Conservation (phyloP, 2,329 filamentous ascomycete genomes). For the Chaetomium strumarium region DNA sequence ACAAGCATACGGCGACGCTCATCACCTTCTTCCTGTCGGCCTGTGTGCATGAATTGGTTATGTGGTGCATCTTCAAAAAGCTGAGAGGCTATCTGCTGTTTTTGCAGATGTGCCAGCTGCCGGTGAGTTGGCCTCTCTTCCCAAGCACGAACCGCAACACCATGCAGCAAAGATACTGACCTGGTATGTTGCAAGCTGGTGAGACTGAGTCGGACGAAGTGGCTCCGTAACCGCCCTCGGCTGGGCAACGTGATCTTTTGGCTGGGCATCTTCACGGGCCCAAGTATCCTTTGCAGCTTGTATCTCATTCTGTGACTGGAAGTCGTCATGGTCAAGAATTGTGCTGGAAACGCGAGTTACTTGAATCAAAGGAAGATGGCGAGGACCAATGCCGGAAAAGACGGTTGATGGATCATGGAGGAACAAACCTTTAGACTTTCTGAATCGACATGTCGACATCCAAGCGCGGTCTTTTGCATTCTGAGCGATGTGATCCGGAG, state of each 20-base stretch:
- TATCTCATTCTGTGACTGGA: constrained; percentile 48
- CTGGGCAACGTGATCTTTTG: constrained; percentile 73
- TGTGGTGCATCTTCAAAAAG: constrained; percentile 77
- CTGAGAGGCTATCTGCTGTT: constrained; percentile 66
- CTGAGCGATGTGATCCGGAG: no score
- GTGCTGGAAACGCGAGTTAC: background rate
- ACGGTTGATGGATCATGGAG: no score
- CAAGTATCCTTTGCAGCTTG: constrained; percentile 58
- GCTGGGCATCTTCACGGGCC: constrained; percentile 71
- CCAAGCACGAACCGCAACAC: no score
- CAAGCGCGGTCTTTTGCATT: no score
- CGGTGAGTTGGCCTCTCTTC: constrained; percentile 35
- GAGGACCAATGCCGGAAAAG: no score
- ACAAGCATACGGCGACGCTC: constrained; percentile 64
- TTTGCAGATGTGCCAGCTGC: constrained; percentile 70
- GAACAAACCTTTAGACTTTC: no score
- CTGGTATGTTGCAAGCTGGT: constrained; percentile 43
- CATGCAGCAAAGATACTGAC: constrained; percentile 4
- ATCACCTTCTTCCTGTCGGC: constrained; percentile 70
- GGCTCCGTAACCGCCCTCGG: constrained; percentile 55
- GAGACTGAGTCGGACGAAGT: constrained; percentile 58
- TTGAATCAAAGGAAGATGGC: no score
- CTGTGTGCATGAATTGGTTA: constrained; percentile 67
- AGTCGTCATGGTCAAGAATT: background rate
- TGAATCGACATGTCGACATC: no score